phyloP scores from a whole-genome alignment of 495 filamentous ascomycete genomes.

The Daldinia caldariorum region DNA sequence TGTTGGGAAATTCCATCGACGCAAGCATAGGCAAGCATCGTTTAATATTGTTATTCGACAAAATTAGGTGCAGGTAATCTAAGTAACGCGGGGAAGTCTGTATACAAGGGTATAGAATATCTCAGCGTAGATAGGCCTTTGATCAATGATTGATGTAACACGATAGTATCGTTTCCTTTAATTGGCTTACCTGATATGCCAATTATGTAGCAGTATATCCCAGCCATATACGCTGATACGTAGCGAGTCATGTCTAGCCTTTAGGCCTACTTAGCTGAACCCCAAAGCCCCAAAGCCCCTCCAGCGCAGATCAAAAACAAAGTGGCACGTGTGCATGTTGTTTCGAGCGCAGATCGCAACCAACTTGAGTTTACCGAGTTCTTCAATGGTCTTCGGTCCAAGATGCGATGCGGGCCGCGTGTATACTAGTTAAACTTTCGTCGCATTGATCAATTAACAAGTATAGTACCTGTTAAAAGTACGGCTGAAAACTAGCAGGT shows the following conservation, averaged over 20 bases:
- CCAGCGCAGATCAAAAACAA: conserved; percentile 7
- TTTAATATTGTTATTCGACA: neutral
- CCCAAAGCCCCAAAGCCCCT: neutral
- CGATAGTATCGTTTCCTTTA: no score
- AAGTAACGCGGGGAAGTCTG: no score
- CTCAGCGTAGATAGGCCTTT: no score
- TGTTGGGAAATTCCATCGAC: neutral
- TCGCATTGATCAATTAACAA: neutral
- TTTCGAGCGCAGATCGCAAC: conserved; percentile 27
- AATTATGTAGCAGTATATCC: neutral
- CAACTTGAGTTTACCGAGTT: conserved; percentile 10
- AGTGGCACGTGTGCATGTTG: conserved; percentile 35
- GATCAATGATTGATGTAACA: no score
- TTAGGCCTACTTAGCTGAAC: conserved; percentile 5
- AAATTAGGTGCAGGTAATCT: no score
- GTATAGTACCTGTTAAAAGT: neutral
- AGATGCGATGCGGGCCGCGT: conserved; percentile 2
- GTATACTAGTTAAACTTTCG: neutral
- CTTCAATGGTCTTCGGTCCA: conserved; percentile 25
- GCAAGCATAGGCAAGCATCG: neutral
- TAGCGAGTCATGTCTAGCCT: neutral
- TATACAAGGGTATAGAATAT: no score
- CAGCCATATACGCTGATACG: neutral
- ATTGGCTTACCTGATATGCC: no score
- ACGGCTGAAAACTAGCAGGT: neutral